Base-by-base conservation (phyloP, 2,329 filamentous ascomycete species). In the Aspergillaceae sp. region DNA sequence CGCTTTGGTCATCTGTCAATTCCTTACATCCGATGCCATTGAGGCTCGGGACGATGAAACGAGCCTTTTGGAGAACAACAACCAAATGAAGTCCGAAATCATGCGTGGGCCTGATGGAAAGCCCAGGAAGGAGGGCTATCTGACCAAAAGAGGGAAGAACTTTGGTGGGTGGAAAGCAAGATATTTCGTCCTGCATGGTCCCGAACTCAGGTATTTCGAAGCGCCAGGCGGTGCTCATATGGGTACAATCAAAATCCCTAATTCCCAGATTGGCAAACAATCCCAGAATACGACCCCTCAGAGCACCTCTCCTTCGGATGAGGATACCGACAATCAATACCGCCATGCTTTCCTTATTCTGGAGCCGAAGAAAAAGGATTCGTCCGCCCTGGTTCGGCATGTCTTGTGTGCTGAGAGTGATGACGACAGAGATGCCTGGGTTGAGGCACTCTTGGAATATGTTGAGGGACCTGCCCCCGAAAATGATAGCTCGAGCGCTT, bases 101-200 rank as follows among this genome's bases (percentile, higher is more conserved):
- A 53, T 58, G 47, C 65, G 72, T 3, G 79, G 81, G 0, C 74
- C 80, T 4, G 80, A 83, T 56, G 80, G 82, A 3, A 80, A 82
- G 42, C 81, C 84, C 6, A 76, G 83, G 48, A 88, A 87, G 60
- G 90, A 83, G 61, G 92, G 92, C 6, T 98, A 97, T 65, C 72
- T 98, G 42, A 97, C 92, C 2, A 98, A 98, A 72, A 81, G 87
- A 56, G 92, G 92, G 42, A 98, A 98, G 74, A 97, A 97, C 60
- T 98, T 98, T 69, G 92, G 92, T 43, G 92, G 92, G 42, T 98
- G 92, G 92, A 98, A 98, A 68, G 90, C 89, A 7, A 73, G 83
- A 47, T 86, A 80, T 58, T 86, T 86, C 58, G 75, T 84, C 9
- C 71, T 87, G 3, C 79, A 86, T 56, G 82, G 82, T 7, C 78